phyloP scores from a whole-genome alignment of 345 rosid species.

The Hypericum androsaemum region DNA sequence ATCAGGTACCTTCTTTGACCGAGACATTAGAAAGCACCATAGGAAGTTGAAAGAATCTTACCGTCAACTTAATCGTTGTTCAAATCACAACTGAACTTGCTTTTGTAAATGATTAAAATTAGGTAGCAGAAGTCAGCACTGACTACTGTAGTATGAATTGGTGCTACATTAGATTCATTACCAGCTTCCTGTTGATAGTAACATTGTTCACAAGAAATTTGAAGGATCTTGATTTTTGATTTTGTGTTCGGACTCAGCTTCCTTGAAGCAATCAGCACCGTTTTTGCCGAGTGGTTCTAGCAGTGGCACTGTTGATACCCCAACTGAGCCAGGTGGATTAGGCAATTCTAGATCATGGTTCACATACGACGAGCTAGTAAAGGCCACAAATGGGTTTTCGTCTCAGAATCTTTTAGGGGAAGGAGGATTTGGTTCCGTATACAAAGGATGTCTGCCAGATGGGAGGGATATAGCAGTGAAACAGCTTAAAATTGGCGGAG shows the following conservation, averaged over 20 bases:
- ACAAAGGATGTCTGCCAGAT: conserved; percentile 74
- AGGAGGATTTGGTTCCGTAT: conserved; percentile 92
- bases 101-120: no score
- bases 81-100: no score
- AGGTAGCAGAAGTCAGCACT: no score
- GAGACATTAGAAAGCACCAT: background rate
- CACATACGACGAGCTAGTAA: conserved; percentile 57
- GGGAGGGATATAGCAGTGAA: conserved; percentile 82
- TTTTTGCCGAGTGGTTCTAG: conserved; percentile 54
- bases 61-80: no score
- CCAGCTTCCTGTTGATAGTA: no score
- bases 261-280: conserved; percentile 48
- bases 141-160: no score
- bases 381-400: conserved; percentile 74
- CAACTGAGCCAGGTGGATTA: conserved; percentile 51
- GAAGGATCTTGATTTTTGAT: conserved; percentile 12
- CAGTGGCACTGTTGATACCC: conserved; percentile 35
- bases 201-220: no score
- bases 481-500: conserved; percentile 73
- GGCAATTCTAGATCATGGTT: conserved; percentile 68
- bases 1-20: conserved; percentile 41
- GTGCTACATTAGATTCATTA: no score
- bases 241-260: conserved; percentile 40
- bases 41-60: no score
- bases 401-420: conserved; percentile 74